These are phyloP conservation scores for Akebia trifoliata DNA, from an alignment of 164 flowering plant species.

Conservation along the genomic window DNA sequence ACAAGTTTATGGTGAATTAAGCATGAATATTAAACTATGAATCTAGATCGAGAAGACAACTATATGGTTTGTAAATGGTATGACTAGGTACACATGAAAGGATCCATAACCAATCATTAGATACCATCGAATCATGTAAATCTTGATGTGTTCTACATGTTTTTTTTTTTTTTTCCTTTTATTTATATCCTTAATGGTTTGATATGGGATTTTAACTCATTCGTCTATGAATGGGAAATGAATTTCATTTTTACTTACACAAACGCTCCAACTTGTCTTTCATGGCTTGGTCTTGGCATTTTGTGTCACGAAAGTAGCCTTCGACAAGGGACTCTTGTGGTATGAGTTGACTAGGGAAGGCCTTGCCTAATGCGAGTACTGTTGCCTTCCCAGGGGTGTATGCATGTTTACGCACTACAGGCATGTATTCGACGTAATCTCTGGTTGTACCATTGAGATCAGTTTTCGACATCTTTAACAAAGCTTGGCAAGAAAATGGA, in stretches of 20 bases:
- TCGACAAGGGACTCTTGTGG: conserved; percentile 62
- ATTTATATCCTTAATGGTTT: no score
- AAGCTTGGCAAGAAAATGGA: background rate
- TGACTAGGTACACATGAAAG: no score
- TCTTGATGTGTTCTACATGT: no score
- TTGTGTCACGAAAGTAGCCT: conserved; percentile 55
- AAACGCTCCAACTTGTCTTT: conserved; percentile 63
- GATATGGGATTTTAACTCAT: no score
- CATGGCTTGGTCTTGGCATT: conserved; percentile 46
- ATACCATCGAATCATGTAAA: no score
- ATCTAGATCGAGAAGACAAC: no score
- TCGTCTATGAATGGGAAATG: no score
- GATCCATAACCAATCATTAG: no score
- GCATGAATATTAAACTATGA: background rate
- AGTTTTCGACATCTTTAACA: conserved; percentile 23
- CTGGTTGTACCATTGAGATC: conserved; percentile 13
- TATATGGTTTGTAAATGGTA: no score
- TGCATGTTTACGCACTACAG: background rate
- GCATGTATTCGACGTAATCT: background rate
- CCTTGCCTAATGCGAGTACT: conserved; percentile 57
- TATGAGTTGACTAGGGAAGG: conserved; percentile 53
- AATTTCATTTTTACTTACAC: conserved; percentile 57
- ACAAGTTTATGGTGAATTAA: background rate
- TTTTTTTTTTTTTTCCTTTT: no score
- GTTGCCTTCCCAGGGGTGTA: conserved; percentile 49